phyloP scores from a whole-genome alignment of 2,329 filamentous ascomycete species.

The Mollisiaceae sp. region DNA sequence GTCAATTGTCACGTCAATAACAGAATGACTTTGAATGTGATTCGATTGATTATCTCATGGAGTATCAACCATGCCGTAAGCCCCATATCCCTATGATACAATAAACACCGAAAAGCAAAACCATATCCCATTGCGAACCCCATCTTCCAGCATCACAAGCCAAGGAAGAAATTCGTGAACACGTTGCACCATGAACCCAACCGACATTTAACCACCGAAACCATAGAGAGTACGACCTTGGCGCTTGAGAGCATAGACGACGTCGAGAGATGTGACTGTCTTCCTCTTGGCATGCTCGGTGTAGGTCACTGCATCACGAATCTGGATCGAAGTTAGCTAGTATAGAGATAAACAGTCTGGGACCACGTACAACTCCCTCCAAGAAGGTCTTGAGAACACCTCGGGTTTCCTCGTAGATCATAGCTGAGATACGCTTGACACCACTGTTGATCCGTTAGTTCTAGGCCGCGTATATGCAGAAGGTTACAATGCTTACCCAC shows the following conservation, averaged over 20 bases:
- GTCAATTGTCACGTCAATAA: no score
- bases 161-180: slow-evolving; percentile 14
- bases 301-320: slow-evolving; percentile 75
- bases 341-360: not conserved
- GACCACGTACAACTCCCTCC: slow-evolving; percentile 62
- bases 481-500: slow-evolving; percentile 44
- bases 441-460: slow-evolving; percentile 55
- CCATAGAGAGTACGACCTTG: slow-evolving; percentile 71
- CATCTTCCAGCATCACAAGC: slow-evolving; percentile 9
- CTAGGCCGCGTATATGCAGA: no score
- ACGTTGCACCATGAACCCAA: slow-evolving; percentile 10
- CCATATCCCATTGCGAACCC: slow-evolving; percentile 17
- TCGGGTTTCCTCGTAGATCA: slow-evolving; percentile 83
- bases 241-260: slow-evolving; percentile 70
- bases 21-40: not conserved
- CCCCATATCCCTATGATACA: slow-evolving; percentile 24
- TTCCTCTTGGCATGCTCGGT: slow-evolving; percentile 84
- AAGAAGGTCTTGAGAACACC: slow-evolving; percentile 86
- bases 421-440: slow-evolving; percentile 99
- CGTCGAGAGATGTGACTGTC: slow-evolving; percentile 70
- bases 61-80: slow-evolving; percentile 18
- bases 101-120: slow-evolving; percentile 24
- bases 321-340: slow-evolving; percentile 41
- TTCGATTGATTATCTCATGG: slow-evolving; percentile 19
- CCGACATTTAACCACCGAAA: slow-evolving; percentile 64